Evolutionary conservation across 768 basidiomycete genomes (phyloP).

Genomic region (Lactarius evosmus): DNA sequence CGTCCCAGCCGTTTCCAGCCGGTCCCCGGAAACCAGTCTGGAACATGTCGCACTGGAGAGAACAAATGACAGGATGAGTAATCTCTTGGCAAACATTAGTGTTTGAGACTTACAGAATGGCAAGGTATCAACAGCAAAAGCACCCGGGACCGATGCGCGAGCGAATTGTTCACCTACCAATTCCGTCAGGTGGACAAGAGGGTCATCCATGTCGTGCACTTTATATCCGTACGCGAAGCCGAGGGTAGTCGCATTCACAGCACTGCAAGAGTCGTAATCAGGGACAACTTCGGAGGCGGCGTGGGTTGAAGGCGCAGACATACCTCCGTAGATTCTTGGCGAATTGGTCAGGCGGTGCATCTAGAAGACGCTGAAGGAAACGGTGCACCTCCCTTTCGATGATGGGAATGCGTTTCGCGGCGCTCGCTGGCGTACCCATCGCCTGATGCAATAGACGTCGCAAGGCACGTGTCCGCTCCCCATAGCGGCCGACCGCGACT

Average conservation of each 20-base stretch:
- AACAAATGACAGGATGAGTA: neutral
- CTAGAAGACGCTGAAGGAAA: conserved; percentile 17
- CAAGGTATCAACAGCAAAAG: conserved; percentile 30
- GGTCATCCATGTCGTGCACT: conserved; percentile 31
- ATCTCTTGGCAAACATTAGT: neutral
- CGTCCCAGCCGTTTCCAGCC: conserved; percentile 28
- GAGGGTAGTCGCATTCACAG: conserved; percentile 32
- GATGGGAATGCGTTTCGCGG: conserved; percentile 1
- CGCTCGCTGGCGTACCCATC: conserved; percentile 35
- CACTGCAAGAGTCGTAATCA: conserved; percentile 21
- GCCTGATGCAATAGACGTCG: conserved; percentile 44
- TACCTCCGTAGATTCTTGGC: conserved; percentile 14
- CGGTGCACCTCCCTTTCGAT: conserved; percentile 23
- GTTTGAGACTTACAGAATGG: conserved; percentile 27
- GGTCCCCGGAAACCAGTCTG: conserved; percentile 37
- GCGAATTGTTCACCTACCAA: conserved; percentile 20
- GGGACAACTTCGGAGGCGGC: too few relatives aligned
- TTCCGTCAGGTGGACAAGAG: conserved; percentile 29
- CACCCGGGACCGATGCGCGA: conserved; percentile 23
- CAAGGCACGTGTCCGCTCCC: conserved; percentile 42
- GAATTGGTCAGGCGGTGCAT: conserved; percentile 9
- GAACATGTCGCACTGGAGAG: conserved; percentile 31
- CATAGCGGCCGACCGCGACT: conserved; percentile 45
- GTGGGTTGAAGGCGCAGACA: neutral
- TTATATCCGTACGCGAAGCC: conserved; percentile 35